Evolutionary conservation across 805 yeast species (phyloP).

Genomic region (Vanderwaltozyma verrucispora): DNA sequence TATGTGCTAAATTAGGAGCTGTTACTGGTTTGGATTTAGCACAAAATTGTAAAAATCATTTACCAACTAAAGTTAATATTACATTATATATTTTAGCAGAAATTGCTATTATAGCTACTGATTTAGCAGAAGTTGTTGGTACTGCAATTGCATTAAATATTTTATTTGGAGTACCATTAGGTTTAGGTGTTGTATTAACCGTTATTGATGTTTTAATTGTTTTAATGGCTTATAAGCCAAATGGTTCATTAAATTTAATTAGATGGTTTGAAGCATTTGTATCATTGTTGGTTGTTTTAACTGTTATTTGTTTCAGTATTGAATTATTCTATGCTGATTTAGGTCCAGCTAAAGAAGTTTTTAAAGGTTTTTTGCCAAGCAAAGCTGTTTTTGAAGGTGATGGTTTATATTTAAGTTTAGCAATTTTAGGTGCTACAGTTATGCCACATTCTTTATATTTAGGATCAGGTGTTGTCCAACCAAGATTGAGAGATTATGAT

Average conservation of each 20-base stretch:
- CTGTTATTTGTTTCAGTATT: constrained; percentile 75
- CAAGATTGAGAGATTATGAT: constrained; percentile 73
- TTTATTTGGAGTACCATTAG: constrained; percentile 65
- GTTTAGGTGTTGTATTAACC: constrained; percentile 76
- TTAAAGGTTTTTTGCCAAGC: constrained; percentile 57
- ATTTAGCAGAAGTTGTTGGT: constrained; percentile 96
- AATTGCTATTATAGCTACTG: constrained; percentile 88
- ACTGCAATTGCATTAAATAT: constrained; percentile 90
- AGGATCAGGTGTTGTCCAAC: constrained; percentile 84
- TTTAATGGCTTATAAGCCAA: constrained; percentile 77
- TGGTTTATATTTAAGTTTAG: constrained; percentile 72
- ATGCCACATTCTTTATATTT: constrained; percentile 89
- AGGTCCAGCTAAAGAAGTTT: constrained; percentile 46
- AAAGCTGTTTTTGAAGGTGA: constrained; percentile 39
- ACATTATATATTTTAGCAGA: constrained; percentile 71
- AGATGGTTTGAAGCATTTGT: constrained; percentile 78
- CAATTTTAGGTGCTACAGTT: constrained; percentile 86
- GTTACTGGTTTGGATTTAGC: constrained; percentile 93
- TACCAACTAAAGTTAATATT: constrained; percentile 52
- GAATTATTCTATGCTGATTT: constrained; percentile 63
- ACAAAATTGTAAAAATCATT: constrained; percentile 67
- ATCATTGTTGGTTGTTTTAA: constrained; percentile 62
- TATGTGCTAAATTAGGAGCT: constrained; percentile 83
- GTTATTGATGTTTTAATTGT: constrained; percentile 80
- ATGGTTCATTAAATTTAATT: constrained; percentile 67